Conservation (phyloP, 345 rosid genomes). For the Rubroshorea leprosula region DNA sequence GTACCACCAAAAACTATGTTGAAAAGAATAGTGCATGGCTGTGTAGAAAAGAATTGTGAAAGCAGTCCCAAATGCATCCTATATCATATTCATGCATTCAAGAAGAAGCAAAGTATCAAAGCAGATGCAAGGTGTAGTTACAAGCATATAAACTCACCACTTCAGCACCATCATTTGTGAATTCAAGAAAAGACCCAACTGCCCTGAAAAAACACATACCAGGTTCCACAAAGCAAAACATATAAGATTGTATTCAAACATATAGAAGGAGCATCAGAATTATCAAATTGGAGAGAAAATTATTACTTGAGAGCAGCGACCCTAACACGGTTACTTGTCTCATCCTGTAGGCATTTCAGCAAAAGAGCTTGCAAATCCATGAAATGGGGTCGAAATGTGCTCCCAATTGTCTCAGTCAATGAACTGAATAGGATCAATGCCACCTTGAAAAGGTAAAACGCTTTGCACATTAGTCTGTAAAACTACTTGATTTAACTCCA, state of each 20-base stretch:
- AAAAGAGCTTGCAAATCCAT: slow-evolving; percentile 84
- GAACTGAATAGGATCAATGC: slow-evolving; percentile 97
- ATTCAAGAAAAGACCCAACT: slow-evolving; percentile 93
- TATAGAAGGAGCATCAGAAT: slow-evolving; percentile 6
- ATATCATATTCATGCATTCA: too few species aligned
- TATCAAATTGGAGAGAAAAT: background rate
- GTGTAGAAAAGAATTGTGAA: too few species aligned
- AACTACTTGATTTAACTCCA: background rate
- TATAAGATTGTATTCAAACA: slow-evolving; percentile 1
- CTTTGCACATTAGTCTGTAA: slow-evolving; percentile 7
- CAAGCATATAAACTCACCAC: slow-evolving; percentile 54
- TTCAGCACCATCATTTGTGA: slow-evolving; percentile 70
- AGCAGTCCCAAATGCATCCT: too few species aligned
- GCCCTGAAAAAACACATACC: slow-evolving; percentile 54
- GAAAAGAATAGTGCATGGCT: too few species aligned
- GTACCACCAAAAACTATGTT: too few species aligned
- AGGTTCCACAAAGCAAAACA: slow-evolving; percentile 13
- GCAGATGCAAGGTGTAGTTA: background rate
- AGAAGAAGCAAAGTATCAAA: background rate
- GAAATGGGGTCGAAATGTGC: slow-evolving; percentile 77
- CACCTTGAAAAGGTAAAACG: slow-evolving; percentile 47
- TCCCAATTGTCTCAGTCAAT: slow-evolving; percentile 93
- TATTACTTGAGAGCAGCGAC: slow-evolving; percentile 95
- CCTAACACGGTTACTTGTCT: slow-evolving; percentile 87
- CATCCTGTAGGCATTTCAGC: slow-evolving; percentile 89